Evolutionary conservation across 2,329 filamentous ascomycete genomes (phyloP).

Genomic region (Fusarium nurragi): DNA sequence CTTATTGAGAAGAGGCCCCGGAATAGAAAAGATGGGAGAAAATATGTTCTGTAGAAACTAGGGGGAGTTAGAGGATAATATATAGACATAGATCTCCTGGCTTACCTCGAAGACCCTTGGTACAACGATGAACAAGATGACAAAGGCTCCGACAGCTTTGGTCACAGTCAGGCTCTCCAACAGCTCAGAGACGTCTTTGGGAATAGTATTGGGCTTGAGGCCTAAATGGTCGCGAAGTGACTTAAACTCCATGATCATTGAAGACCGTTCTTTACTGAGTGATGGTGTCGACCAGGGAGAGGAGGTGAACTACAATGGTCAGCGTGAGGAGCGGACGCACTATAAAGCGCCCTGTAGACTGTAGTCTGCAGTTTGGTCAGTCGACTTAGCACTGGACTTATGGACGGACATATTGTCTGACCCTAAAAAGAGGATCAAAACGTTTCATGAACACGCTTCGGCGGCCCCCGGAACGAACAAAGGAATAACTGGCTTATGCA

Average conservation of each 20-base stretch:
- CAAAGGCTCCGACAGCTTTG: background rate
- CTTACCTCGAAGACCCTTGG: background rate
- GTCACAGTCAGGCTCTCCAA: background rate
- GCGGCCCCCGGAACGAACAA: background rate
- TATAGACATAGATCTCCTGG: too few relatives aligned
- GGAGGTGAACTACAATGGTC: background rate
- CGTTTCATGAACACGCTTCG: background rate
- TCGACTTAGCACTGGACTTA: too few relatives aligned
- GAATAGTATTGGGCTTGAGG: background rate
- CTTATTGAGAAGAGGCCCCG: slow-evolving; percentile 1
- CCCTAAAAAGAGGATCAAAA: too few relatives aligned
- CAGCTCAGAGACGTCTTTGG: background rate
- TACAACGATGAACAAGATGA: background rate
- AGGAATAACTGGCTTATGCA: background rate
- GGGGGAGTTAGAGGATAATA: background rate
- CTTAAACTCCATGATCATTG: background rate
- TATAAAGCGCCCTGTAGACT: background rate
- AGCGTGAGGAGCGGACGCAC: background rate
- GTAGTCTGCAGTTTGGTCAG: too few relatives aligned
- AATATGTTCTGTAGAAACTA: background rate
- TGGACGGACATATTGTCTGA: too few relatives aligned
- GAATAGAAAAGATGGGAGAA: background rate
- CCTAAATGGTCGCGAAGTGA: background rate
- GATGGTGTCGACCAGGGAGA: background rate
- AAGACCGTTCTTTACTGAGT: too few relatives aligned